phyloP scores from a whole-genome alignment of 352 stramenopile genomes.

The Globisporangium iwayamae region DNA sequence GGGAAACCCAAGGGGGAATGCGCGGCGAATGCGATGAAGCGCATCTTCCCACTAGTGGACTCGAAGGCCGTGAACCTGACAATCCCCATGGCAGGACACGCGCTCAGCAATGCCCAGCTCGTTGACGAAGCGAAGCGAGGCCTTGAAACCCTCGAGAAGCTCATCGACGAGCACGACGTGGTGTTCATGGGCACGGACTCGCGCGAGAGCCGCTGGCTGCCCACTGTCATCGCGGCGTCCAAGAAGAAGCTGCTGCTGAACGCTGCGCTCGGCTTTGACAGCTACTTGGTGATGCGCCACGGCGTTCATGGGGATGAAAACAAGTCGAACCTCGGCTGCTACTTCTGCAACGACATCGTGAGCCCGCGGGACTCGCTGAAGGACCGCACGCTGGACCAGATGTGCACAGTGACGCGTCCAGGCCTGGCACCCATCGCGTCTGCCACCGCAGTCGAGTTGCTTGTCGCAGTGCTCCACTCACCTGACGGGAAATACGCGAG shows the following conservation, averaged over 20 bases:
- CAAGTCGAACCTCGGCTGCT: constrained; percentile 88
- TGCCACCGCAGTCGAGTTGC: constrained; percentile 94
- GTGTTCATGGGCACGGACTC: constrained; percentile 98
- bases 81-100: constrained; percentile 99
- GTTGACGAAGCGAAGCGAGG: constrained; percentile 60
- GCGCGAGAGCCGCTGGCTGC: constrained; percentile 97
- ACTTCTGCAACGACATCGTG: constrained; percentile 99
- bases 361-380: constrained; percentile 96
- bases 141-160: constrained; percentile 77
- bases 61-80: constrained; percentile 86
- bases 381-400: constrained; percentile 98
- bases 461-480: constrained; percentile 95
- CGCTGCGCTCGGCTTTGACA: constrained; percentile 91
- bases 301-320: constrained; percentile 41
- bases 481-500: constrained; percentile 65
- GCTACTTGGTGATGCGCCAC: constrained; percentile 98
- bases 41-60: constrained; percentile 93
- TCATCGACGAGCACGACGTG: constrained; percentile 94
- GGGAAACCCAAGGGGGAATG: constrained; percentile 93
- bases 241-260: constrained; percentile 91
- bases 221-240: constrained; percentile 92
- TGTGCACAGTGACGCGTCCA: constrained; percentile 98
- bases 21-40: constrained; percentile 89
- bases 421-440: constrained; percentile 92
- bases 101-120: constrained; percentile 56